Evolutionary conservation across 1,284 basidiomycete genomes (phyloP), one percentile per base, ranked within the genome.

Genomic region (Gymnopus androsaceus): DNA sequence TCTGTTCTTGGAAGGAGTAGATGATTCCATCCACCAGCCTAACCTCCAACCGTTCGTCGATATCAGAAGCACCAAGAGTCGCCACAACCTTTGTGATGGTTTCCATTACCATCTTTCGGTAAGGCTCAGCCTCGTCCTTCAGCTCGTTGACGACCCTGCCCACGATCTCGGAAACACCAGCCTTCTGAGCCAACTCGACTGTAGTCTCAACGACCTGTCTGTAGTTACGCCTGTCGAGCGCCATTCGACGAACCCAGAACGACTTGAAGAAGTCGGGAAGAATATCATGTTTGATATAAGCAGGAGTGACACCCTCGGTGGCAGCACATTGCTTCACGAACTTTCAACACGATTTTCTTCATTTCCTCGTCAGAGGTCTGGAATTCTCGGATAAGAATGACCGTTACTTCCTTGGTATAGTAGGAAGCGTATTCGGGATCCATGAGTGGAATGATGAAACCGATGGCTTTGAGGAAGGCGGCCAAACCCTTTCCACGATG

Each of bases 21-120:
- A 99, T 99, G 72, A 99, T 96, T 46, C 97, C 96, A 67, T 99
- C 97, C 31, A 99, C 92, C 12, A 99, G 84, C 56, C 92, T 84
- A 12, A 96, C 86, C 74, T 99, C 96, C 46, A 99, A 79, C 49
- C 95, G 83, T 72, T 99, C 95, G 68, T 99, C 96, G 57, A 99
- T 92, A 67, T 99, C 97, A 1, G 95, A 93, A 2, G 96, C 94
- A 55, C 97, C 95, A 3, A 97, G 84, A 11, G 89, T 90, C 6
- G 89, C 87, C 30, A 99, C 83, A 36, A 99, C 97, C 71, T 98
- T 97, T 21, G 95, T 97, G 65, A 99, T 98, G 0, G 97, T 98
- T 77, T 99, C 97, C 96, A 99, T 99, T 40, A 98, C 95, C 97
- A 99, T 99, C 81, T 98, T 98, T 62, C 96, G 82, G 79, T 96